Conservation (phyloP, 306 rosid species). For the Cyclanthera cordifolia region DNA sequence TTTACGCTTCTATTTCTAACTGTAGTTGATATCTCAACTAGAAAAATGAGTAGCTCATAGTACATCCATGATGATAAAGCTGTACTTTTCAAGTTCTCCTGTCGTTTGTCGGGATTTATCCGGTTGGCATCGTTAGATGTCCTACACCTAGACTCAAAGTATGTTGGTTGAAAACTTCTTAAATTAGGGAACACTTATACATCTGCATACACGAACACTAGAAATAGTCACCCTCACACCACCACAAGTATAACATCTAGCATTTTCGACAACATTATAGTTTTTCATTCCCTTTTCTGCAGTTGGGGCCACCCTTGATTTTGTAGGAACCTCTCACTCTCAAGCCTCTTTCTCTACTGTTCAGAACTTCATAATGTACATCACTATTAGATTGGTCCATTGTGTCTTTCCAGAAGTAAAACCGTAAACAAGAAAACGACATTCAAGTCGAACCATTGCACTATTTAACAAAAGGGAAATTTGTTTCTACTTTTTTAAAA, state of each 20-base stretch:
- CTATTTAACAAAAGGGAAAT: conserved; percentile 1
- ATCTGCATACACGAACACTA: background rate
- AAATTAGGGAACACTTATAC: background rate
- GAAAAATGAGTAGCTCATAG: background rate
- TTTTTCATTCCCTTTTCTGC: conserved; percentile 1
- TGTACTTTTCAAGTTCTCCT: background rate
- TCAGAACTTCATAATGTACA: background rate
- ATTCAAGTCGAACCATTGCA: background rate
- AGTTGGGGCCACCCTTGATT: conserved; percentile 5
- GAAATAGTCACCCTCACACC: background rate
- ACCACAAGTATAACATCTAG: background rate
- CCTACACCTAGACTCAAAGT: background rate
- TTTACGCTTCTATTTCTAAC: conserved; percentile 13
- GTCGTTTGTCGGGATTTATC: background rate
- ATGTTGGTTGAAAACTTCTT: background rate
- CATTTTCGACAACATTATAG: background rate
- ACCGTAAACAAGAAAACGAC: background rate
- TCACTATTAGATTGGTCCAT: background rate
- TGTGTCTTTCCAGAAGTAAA: background rate
- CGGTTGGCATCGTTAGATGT: background rate
- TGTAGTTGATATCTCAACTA: background rate
- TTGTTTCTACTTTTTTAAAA: conserved; percentile 6
- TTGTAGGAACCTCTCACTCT: conserved; percentile 4
- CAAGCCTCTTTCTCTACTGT: conserved; percentile 3
- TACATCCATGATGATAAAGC: background rate